phyloP scores from a whole-genome alignment of 2,329 filamentous ascomycete species.

The Fusarium tjaetaba region DNA sequence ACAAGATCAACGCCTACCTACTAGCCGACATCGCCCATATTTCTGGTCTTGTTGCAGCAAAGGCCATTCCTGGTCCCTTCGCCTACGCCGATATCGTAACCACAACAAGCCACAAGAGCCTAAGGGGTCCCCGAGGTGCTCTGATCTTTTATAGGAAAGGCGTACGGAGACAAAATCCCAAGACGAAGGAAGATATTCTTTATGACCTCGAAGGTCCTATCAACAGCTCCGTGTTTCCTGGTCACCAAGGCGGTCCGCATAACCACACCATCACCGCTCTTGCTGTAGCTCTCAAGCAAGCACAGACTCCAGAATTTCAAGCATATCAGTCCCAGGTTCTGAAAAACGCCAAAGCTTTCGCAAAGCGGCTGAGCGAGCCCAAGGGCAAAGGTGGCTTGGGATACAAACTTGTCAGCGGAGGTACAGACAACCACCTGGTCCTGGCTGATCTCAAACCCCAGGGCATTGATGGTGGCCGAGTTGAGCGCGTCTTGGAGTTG shows the following conservation, averaged over 20 bases:
- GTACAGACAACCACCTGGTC: slow-evolving; percentile 97
- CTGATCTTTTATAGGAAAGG: slow-evolving; percentile 99
- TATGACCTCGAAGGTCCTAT: slow-evolving; percentile 95
- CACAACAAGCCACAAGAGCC: slow-evolving; percentile 97
- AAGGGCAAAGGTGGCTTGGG: slow-evolving; percentile 82
- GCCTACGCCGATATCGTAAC: slow-evolving; percentile 92
- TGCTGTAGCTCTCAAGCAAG: slow-evolving; percentile 93
- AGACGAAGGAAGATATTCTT: slow-evolving; percentile 84
- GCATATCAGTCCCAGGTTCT: slow-evolving; percentile 92
- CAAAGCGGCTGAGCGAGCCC: slow-evolving; percentile 69
- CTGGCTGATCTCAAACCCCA: slow-evolving; percentile 91
- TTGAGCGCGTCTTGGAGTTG: slow-evolving; percentile 89
- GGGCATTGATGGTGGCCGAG: slow-evolving; percentile 85
- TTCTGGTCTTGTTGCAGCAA: slow-evolving; percentile 90
- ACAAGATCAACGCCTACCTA: slow-evolving; percentile 92
- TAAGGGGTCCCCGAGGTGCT: slow-evolving; percentile 92
- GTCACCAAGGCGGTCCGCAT: slow-evolving; percentile 96
- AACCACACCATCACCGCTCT: slow-evolving; percentile 99
- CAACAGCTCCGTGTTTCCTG: slow-evolving; percentile 96
- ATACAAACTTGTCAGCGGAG: slow-evolving; percentile 91
- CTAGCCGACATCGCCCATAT: slow-evolving; percentile 98
- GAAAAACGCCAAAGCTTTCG: slow-evolving; percentile 89
- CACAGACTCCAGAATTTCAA: slow-evolving; percentile 87
- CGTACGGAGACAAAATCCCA: slow-evolving; percentile 81
- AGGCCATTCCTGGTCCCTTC: slow-evolving; percentile 91